Conservation (phyloP, 1,284 basidiomycete species). For the Rhodofomes roseus region DNA sequence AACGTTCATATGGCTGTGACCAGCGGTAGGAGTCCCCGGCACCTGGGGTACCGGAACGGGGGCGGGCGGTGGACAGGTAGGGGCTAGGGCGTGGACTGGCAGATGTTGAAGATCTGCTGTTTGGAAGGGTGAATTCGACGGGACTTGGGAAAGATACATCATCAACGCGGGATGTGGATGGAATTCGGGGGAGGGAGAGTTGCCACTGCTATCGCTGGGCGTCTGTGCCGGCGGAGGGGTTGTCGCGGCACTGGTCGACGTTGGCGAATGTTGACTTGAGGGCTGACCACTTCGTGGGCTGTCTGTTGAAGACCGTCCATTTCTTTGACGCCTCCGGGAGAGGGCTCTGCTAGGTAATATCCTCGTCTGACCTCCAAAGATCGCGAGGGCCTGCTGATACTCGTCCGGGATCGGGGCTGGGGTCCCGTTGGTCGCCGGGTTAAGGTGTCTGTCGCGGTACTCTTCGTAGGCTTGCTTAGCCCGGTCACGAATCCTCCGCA, state of each 20-base stretch:
- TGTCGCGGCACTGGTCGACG: slow-evolving; percentile 13
- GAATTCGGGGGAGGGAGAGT: slow-evolving; percentile 38
- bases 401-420: slow-evolving; percentile 32
- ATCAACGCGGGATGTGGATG: slow-evolving; percentile 47
- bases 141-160: slow-evolving; percentile 40
- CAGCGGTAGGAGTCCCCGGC: not conserved
- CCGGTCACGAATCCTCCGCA: slow-evolving; percentile 24
- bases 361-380: slow-evolving; percentile 50
- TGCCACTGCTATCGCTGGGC: slow-evolving; percentile 21
- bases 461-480: slow-evolving; percentile 24
- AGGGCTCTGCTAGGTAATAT: slow-evolving; percentile 41
- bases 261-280: slow-evolving; percentile 7
- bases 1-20: not conserved
- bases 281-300: slow-evolving; percentile 10
- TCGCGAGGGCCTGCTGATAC: slow-evolving; percentile 57
- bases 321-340: slow-evolving; percentile 12
- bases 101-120: slow-evolving; percentile 21
- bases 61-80: not conserved
- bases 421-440: slow-evolving; percentile 22
- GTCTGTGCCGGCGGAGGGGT: slow-evolving; percentile 5
- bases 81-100: slow-evolving; percentile 5
- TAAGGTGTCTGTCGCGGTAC: slow-evolving; percentile 25
- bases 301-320: slow-evolving; percentile 5
- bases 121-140: slow-evolving; percentile 27
- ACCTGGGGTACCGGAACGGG: not conserved